These are phyloP conservation scores for Starmerella bombi DNA, from an alignment of 805 yeast species.

Conservation along the genomic window DNA sequence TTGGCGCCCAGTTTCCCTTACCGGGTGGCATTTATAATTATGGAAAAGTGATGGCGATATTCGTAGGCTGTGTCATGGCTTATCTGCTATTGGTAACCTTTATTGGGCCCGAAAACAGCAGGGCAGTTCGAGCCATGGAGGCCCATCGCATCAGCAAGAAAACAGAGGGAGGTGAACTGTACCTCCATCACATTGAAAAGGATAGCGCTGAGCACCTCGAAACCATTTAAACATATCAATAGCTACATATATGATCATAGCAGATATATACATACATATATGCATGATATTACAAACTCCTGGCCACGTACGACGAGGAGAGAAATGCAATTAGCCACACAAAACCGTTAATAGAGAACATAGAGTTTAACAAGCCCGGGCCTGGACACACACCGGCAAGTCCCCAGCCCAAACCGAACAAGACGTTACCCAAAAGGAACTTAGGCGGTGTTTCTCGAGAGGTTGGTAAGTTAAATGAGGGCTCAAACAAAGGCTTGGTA, in stretches of 20 bases:
- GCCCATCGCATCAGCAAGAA: not conserved
- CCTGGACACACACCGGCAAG: conserved; percentile 42
- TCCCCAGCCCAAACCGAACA: conserved; percentile 46
- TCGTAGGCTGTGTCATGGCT: conserved; percentile 52
- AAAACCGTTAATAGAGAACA: not conserved
- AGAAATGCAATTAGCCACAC: conserved; percentile 9
- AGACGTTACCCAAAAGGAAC: conserved; percentile 32
- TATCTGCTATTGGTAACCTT: conserved; percentile 37
- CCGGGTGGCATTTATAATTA: conserved; percentile 36
- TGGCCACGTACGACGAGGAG: not conserved
- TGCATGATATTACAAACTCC: not conserved
- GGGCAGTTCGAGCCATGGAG: conserved; percentile 6
- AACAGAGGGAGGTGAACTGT: not conserved
- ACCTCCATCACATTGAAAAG: not conserved
- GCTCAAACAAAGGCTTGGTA: conserved; percentile 7
- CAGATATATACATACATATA: too few relatives aligned
- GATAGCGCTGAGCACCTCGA: not conserved
- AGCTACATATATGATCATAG: too few relatives aligned
- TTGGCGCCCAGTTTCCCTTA: conserved; percentile 49
- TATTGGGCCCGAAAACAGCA: conserved; percentile 42
- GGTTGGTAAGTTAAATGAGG: conserved; percentile 18
- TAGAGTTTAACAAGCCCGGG: conserved; percentile 32
- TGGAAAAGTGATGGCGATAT: conserved; percentile 58
- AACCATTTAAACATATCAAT: too few relatives aligned
- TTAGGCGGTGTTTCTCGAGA: conserved; percentile 22